Conservation (phyloP, 768 basidiomycete species). For the Mycena leptocephala region DNA sequence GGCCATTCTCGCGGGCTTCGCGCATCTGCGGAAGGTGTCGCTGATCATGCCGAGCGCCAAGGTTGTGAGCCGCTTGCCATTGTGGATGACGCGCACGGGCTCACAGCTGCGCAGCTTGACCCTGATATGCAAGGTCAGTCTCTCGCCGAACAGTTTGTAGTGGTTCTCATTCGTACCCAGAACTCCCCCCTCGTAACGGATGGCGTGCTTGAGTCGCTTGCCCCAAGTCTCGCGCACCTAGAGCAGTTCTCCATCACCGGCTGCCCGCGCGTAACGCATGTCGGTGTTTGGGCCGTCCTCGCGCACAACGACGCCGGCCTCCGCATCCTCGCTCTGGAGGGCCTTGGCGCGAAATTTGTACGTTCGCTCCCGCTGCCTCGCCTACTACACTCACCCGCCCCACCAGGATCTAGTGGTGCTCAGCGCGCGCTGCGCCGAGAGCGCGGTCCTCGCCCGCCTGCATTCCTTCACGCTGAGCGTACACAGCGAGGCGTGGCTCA, state of each 20-base stretch:
- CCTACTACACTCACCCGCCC: not conserved
- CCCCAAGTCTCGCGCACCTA: conserved; percentile 65
- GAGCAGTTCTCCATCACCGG: conserved; percentile 76
- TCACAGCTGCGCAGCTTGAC: conserved; percentile 70
- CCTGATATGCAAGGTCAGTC: conserved; percentile 78
- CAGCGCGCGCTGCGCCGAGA: conserved; percentile 51
- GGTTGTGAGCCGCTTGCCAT: conserved; percentile 65
- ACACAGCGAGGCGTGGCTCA: conserved; percentile 63
- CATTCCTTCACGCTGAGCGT: conserved; percentile 74
- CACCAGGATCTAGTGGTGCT: conserved; percentile 73
- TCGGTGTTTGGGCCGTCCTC: conserved; percentile 69
- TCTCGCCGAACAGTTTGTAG: not conserved
- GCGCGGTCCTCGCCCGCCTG: conserved; percentile 59
- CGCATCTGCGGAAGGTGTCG: conserved; percentile 68
- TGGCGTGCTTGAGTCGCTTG: conserved; percentile 63
- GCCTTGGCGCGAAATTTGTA: conserved; percentile 75
- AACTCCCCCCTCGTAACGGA: conserved; percentile 75
- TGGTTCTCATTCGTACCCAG: conserved; percentile 50
- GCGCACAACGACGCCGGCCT: conserved; percentile 64
- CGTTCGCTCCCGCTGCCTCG: conserved; percentile 21
- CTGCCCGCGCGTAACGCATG: conserved; percentile 78
- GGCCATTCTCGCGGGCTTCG: conserved; percentile 64
- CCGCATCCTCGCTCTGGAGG: conserved; percentile 72
- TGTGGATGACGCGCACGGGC: conserved; percentile 67
- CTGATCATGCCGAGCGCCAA: conserved; percentile 82